Evolutionary conservation across 2,329 filamentous ascomycete species (phyloP), one percentile per base, ranked within the genome.

Genomic region (Trichocomaceae sp.): DNA sequence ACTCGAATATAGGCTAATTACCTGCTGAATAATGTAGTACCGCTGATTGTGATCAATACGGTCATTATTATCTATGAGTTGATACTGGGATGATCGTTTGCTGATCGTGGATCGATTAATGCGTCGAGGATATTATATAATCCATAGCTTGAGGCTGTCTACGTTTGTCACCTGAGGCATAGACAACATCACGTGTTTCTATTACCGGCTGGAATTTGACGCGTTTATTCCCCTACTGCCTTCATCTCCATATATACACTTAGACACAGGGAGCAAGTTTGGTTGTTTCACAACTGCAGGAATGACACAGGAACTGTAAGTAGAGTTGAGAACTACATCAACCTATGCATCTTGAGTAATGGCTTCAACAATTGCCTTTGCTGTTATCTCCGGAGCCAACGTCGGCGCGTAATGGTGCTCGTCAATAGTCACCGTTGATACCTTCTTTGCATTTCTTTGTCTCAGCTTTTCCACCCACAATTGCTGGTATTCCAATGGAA

Each of bases 11-110:
- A 37, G n/a, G 52, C 45, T 39, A 29, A 57, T 39, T 26, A n/a
- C 33, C 23, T 7, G 29, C 22, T 23, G 45, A 48, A 4, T n/a
- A 29, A 29, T 31, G 41, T 63, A 93, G 89, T 92, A 79, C 90
- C 90, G 13, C 74, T 95, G 59, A 95, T 95, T 72, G 82, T 83
- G 59, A 83, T 92, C 65, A 95, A 95, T 71, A 84, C 85, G 5
- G 70, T 91, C 61, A 86, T 95, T 61, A 93, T 95, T 67, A 69
- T 90, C 57, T 95, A 91, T 73, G 86, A 90, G 73, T 76, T 93
- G 41, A 78, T 90, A 47, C 76, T 91, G 26, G 88, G 88, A 56
- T 91, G 49, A 59, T 39, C 13, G 1, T 8, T n/a, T 31, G 42
- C 5, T 10, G 22, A 29, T 17, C 42, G 41, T 39, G 26, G 29